Evolutionary conservation across 2,329 filamentous ascomycete genomes (phyloP), one percentile per base, ranked within the genome.

Genomic region (Aspergillus sp.): DNA sequence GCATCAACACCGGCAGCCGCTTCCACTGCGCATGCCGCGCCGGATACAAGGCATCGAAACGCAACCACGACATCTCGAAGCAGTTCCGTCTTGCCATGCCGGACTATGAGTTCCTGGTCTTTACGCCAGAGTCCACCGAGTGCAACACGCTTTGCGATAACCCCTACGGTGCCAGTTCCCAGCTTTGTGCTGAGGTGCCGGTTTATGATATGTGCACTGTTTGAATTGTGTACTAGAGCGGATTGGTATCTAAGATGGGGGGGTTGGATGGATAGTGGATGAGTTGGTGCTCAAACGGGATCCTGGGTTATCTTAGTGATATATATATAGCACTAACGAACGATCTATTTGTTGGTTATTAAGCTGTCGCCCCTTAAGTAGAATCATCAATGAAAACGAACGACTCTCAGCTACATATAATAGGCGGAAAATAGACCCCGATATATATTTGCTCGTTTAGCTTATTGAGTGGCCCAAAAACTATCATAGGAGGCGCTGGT

Each of bases 11-110:
- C 1, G 74, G 74, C 50, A 65, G 63, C 5, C 60, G 66, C 20
- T 76, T 75, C 71, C 73, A 76, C 66, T 76, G 74, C 54, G 74
- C 74, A 63, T 76, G 74, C 59, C 73, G 74, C 55, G 74, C 74
- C 19, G 74, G 74, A 40, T 76, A 73, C 62, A 76, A 76, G 67
- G 71, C 73, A 30, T 72, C 69, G 17, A 24, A 56, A 17, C 8
- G 65, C 41, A 69, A 75, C 58, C 57, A 66, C 12, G 60, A 75
- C 54, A 54, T 70, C 48, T 49, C 57, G 19, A 61, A 69, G 56
- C 72, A 76, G 62, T 76, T 75, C 71, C 72, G 74, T 20, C 66
- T 76, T 24, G 63, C 67, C 22, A 69, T 76, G 62, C 69, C 71
- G 51, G 68, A 75, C 56, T 76, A 73, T 56, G 60, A 75, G 64